These are phyloP conservation scores for Tolypocladium paradoxum DNA, from an alignment of 2,329 filamentous ascomycete genomes.

Conservation along the genomic window DNA sequence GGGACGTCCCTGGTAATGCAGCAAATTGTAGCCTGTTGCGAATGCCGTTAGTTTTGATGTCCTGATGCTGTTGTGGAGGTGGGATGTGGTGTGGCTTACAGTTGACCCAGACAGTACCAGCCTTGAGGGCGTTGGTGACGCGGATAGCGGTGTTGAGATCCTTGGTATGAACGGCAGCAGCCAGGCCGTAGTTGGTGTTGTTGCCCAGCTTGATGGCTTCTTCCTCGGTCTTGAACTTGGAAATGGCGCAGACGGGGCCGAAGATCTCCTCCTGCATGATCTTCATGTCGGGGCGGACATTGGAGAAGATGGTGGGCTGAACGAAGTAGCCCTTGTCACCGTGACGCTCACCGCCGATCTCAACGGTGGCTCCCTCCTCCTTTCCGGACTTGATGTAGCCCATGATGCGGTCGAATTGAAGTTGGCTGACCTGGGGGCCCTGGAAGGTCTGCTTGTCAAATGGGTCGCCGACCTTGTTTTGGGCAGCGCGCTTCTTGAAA, in stretches of 20 bases:
- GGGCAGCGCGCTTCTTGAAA: constrained; percentile 65
- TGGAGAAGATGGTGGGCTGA: constrained; percentile 80
- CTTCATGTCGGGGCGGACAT: constrained; percentile 75
- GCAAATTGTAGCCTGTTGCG: constrained; percentile 49
- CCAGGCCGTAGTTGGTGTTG: constrained; percentile 69
- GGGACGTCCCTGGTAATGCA: too few species aligned
- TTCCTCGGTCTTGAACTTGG: constrained; percentile 76
- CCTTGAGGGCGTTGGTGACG: constrained; percentile 63
- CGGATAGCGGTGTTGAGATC: constrained; percentile 75
- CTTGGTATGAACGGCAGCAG: constrained; percentile 71
- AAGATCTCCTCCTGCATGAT: constrained; percentile 91
- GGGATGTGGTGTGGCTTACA: constrained; percentile 12
- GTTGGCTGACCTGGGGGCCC: constrained; percentile 74
- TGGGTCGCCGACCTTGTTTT: constrained; percentile 76
- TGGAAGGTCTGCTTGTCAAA: constrained; percentile 75
- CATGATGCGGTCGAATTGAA: constrained; percentile 87
- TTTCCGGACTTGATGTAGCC: constrained; percentile 60
- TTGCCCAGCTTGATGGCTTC: constrained; percentile 70
- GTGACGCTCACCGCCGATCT: constrained; percentile 41
- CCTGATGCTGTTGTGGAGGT: neutral
- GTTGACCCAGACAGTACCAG: constrained; percentile 54
- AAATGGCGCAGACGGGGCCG: constrained; percentile 72
- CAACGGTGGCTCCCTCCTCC: constrained; percentile 49
- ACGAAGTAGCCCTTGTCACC: constrained; percentile 81
- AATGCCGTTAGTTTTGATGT: neutral